Base-by-base conservation (phyloP, 257 asterid species). In the Cruciata laevipes region DNA sequence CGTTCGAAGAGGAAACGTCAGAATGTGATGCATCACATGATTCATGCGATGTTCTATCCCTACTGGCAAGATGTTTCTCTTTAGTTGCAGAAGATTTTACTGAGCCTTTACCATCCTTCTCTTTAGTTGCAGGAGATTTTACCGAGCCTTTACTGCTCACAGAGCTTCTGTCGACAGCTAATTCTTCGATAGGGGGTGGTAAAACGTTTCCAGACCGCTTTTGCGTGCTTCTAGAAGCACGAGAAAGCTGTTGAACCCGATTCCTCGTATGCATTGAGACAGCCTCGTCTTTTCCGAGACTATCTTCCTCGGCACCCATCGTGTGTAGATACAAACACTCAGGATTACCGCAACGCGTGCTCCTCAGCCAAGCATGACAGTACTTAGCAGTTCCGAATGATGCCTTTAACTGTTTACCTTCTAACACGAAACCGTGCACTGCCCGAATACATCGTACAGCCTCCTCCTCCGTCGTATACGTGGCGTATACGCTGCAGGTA, bases 361-460 rank as follows among this genome's bases (percentile, higher is more conserved):
- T 93, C 81, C 83, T 88, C 86, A 93, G 83, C 98, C 98, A 93
- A 63, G 97, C 91, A 82, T 89, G 97, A 76, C 97, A 92, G 73
- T 92, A 92, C 77, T 92, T 92, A 72, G 98, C 97, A 76, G 98
- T 93, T 80, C 98, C 98, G 79, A 93, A 93, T 18, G 97, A 93
- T 72, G 98, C 98, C 81, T 97, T 93, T 75, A 93, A 83, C 72
- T 73, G 73, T 76, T 87, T 93, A 79, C 89, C 94, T 70, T 92
- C 98, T 71, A 89, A 83, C 47, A 80, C 82, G 87, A 77, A 92
- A 74, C 98, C 95, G 80, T 93, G 98, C 33, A 93, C 96, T 66
- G 85, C 84, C 70, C 88, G 91, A 80, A 93, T 89, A 79, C 98
- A 93, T 65, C 84, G 83, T 51, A 93, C 74, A 40, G 98, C 98